Evolutionary conservation across 768 basidiomycete species (phyloP).

Genomic region (Podaxis sp.): DNA sequence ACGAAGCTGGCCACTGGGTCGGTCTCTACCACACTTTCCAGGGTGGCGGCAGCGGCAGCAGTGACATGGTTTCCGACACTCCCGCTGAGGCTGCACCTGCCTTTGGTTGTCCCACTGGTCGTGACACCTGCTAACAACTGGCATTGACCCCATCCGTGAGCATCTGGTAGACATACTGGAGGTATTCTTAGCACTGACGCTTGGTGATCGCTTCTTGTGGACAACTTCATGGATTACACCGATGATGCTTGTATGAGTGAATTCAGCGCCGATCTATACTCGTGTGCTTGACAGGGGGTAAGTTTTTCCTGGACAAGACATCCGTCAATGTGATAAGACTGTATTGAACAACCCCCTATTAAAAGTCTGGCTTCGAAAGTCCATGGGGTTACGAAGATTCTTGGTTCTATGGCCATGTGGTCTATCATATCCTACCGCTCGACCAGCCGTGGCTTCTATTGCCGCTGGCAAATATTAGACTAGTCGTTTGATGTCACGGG

Average conservation of each 20-base stretch:
- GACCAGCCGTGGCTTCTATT: too few species aligned
- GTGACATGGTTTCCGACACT: slow-evolving; percentile 42
- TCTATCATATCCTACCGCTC: too few species aligned
- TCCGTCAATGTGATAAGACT: too few species aligned
- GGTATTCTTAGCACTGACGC: not conserved
- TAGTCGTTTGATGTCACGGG: too few species aligned
- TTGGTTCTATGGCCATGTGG: too few species aligned
- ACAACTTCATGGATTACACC: slow-evolving; percentile 54
- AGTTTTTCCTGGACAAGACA: too few species aligned
- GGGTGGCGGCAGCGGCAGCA: slow-evolving; percentile 36
- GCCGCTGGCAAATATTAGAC: too few species aligned
- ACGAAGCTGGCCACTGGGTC: slow-evolving; percentile 59
- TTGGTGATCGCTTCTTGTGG: slow-evolving; percentile 15
- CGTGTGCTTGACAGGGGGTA: too few species aligned
- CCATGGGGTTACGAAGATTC: too few species aligned
- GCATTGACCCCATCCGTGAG: slow-evolving; percentile 42
- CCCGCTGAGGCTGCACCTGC: slow-evolving; percentile 42
- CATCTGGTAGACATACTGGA: not conserved
- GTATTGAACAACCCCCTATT: too few species aligned
- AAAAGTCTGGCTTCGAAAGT: too few species aligned
- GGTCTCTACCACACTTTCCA: slow-evolving; percentile 59
- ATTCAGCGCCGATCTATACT: slow-evolving; percentile 31
- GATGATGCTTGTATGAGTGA: slow-evolving; percentile 45
- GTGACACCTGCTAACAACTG: slow-evolving; percentile 33
- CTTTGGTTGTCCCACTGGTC: slow-evolving; percentile 34